Evolutionary conservation across 345 rosid species (phyloP).

Genomic region (Gossypium thurberi): DNA sequence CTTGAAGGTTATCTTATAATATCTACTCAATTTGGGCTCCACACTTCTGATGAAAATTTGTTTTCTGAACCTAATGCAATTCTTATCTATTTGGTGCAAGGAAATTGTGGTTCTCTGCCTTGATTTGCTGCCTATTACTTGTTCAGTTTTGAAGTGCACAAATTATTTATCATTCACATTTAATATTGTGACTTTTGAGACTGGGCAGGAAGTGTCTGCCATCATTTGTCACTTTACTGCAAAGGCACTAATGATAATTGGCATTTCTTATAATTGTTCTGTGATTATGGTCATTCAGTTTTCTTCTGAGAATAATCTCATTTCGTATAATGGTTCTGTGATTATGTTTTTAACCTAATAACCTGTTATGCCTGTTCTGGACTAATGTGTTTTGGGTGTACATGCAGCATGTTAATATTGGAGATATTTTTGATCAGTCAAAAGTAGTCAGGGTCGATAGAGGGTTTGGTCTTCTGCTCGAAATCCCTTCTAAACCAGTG

Average conservation of each 20-base stretch:
- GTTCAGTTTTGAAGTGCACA: not conserved
- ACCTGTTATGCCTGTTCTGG: not conserved
- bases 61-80: not conserved
- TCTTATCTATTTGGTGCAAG: not conserved
- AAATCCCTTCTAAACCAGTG: slow-evolving; percentile 60
- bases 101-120: not conserved
- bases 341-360: not conserved
- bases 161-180: not conserved
- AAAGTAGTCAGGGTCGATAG: slow-evolving; percentile 84
- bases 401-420: slow-evolving; percentile 62
- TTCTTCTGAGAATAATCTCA: not conserved
- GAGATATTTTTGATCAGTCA: slow-evolving; percentile 74
- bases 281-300: not conserved
- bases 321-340: not conserved
- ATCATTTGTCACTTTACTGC: not conserved
- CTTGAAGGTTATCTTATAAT: not conserved
- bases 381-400: slow-evolving; percentile 18
- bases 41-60: not conserved
- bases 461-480: slow-evolving; percentile 78
- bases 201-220: not conserved
- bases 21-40: not conserved
- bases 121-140: not conserved
- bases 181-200: not conserved
- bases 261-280: not conserved
- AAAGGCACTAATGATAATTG: not conserved